Evolutionary conservation across 2,329 filamentous ascomycete genomes (phyloP).

Genomic region (Fusarium pseudonygamai): DNA sequence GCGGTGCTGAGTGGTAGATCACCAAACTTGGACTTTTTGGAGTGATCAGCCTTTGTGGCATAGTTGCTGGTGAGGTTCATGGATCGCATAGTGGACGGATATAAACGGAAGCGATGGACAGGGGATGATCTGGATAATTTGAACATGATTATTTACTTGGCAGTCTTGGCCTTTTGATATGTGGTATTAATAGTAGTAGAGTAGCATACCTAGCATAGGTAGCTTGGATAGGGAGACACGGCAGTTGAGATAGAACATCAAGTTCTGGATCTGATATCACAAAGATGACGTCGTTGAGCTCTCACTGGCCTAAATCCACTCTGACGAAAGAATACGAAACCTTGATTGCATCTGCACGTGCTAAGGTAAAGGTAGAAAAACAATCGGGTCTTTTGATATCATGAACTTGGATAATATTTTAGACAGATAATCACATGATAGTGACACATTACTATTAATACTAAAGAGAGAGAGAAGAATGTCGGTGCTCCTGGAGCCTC

Average conservation of each 20-base stretch:
- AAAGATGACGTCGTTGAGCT: conserved; percentile 32
- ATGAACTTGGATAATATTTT: background rate
- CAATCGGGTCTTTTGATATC: background rate
- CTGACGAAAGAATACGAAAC: conserved; percentile 26
- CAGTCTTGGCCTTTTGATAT: background rate
- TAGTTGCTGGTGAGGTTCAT: conserved; percentile 1
- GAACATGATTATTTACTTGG: conserved; percentile 8
- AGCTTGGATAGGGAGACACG: background rate
- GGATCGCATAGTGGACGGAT: background rate
- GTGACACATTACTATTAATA: background rate
- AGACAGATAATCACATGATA: background rate
- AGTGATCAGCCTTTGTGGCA: conserved; percentile 22
- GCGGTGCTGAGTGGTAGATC: conserved; percentile 49
- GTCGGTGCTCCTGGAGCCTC: conserved; percentile 63
- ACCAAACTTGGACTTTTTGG: conserved; percentile 44
- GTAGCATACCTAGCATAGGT: background rate
- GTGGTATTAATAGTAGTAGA: background rate
- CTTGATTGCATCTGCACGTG: conserved; percentile 7
- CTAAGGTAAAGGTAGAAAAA: background rate
- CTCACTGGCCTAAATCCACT: conserved; percentile 21
- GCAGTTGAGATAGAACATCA: background rate
- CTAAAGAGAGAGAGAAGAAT: conserved; percentile 37
- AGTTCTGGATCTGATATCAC: background rate
- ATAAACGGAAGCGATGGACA: background rate
- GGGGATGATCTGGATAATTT: conserved; percentile 1